Percentiles rank a stretch among this genome's conserved stretches.
These are phyloP conservation scores for Parastagonospora avenae DNA, from an alignment of 2,329 filamentous ascomycete genomes.

Conservation along the genomic window DNA sequence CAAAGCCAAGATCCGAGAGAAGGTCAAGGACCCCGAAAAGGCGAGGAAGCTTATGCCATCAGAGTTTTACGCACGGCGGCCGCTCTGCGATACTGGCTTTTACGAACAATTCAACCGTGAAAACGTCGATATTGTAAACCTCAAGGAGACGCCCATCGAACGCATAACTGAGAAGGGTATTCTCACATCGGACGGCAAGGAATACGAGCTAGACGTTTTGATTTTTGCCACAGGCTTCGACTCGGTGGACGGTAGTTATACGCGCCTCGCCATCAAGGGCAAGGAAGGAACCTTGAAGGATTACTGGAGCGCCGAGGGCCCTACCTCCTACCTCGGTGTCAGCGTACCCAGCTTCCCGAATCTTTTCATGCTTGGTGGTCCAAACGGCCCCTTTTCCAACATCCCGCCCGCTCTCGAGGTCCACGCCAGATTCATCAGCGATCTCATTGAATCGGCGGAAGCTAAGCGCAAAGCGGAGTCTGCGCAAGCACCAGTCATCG, in stretches of 20 bases:
- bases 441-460: slow-evolving; percentile 37
- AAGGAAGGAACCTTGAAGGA: slow-evolving; percentile 29
- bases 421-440: slow-evolving; percentile 48
- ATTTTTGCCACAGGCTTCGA: slow-evolving; percentile 51
- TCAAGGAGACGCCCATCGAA: slow-evolving; percentile 44
- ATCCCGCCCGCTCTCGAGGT: slow-evolving; percentile 44
- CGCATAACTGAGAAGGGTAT: slow-evolving; percentile 44
- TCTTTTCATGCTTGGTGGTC: slow-evolving; percentile 49
- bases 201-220: slow-evolving; percentile 45
- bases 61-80: slow-evolving; percentile 48
- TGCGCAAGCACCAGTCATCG: slow-evolving; percentile 27
- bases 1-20: slow-evolving; percentile 37
- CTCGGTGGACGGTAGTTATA: slow-evolving; percentile 42
- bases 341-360: slow-evolving; percentile 35
- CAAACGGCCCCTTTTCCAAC: slow-evolving; percentile 52
- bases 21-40: slow-evolving; percentile 49
- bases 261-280: slow-evolving; percentile 20
- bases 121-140: slow-evolving; percentile 47
- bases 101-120: slow-evolving; percentile 48
- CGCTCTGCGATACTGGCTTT: slow-evolving; percentile 48
- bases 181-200: slow-evolving; percentile 39
- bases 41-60: slow-evolving; percentile 49
- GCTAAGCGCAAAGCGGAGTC: slow-evolving; percentile 9
- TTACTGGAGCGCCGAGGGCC: slow-evolving; percentile 22
- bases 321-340: slow-evolving; percentile 42